Base-by-base conservation (phyloP, 345 rosid species). In the Syzygium grande region DNA sequence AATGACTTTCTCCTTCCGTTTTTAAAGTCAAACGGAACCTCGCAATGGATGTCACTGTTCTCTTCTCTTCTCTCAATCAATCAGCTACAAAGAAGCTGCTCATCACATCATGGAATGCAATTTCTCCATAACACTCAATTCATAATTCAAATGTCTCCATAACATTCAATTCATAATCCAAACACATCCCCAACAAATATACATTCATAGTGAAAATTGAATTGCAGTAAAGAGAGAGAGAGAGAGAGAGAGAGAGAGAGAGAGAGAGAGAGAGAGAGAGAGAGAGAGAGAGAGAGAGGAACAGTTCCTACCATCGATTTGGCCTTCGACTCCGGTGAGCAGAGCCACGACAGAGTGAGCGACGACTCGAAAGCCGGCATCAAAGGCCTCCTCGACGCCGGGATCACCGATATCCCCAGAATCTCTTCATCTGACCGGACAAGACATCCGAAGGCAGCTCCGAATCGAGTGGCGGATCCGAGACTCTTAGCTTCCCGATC, bases 401-500 rank as follows among this genome's bases (percentile, higher is more conserved):
- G 73, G 23, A 49, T 85, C 22, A 80, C 63, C 52, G 51, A 51
- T 38, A 56, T 90, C 54, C 90, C 92, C 0, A 88, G n/a, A 2
- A 88, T 68, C 9, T 23, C 30, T n/a, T 89, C 87, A 10, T 83
- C 23, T 87, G 29, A 56, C 12, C n/a, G 29, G 6, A 56, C 0
- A 2, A 23, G 61, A 56, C 61, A 56, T 56, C 61, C 61, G 5
- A 22, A 55, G 59, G 12, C 59, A 56, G 5, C 27, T 55, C 23
- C 55, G 43, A 86, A 49, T 55, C 34, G 25, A 61, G 1, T 22
- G 10, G 52, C 29, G 17, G 56, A 4, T 12, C 51, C 58, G 34
- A 23, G 22, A 38, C 21, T 16, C 38, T 23, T 73, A 73, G 90
- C 9, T 87, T 94, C 80, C 95, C 94, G 0, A 87, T 90, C 14